Evolutionary conservation across 2,329 filamentous ascomycete genomes (phyloP), one percentile per base, ranked within the genome.

Genomic region (Aspergillus intermedius): DNA sequence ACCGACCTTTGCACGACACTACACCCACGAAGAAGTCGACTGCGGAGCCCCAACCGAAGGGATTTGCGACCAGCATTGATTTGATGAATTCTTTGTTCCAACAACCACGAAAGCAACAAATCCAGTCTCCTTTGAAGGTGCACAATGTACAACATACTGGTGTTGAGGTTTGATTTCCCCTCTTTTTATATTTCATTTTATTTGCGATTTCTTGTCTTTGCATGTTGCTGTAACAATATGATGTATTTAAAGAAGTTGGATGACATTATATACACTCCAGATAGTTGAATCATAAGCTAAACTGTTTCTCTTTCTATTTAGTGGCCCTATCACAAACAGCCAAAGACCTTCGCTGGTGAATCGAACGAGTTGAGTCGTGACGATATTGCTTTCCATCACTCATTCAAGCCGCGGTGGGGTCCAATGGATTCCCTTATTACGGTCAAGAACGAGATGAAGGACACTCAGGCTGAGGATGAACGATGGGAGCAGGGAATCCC

Each of bases 81-180:
- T 75, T 96, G 66, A 96, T 95, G 89, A 91, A 95, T 66, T 95
- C 89, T 43, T 75, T 96, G 48, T 96, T 94, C 70, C 86, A 87
- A 66, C 81, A 86, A 69, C 78, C 83, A 54, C 62, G 63, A 50
- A 66, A 70, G 59, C 62, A 70, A 53, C 77, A 76, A 49, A 48
- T 44, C 3, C 50, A 58, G 46, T 77, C 77, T 54, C 70, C 73
- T 46, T 75, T 79, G 60, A 79, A 77, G 59, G 66, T 77, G 47
- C 77, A 78, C 61, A 75, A 74, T 56, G 73, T 75, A 59, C 82
- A 82, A 58, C 72, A 71, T 60, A 76, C 76, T 72, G 86, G 87
- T 65, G 87, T 91, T 70, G 85, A 97, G 91, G 93, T 97, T 83
- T 86, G 91, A 91, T 71, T 15, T 75, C 67, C 67, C 69, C 62